Base-by-base conservation (phyloP, 345 rosid species). In the Eucalyptus sp. region DNA sequence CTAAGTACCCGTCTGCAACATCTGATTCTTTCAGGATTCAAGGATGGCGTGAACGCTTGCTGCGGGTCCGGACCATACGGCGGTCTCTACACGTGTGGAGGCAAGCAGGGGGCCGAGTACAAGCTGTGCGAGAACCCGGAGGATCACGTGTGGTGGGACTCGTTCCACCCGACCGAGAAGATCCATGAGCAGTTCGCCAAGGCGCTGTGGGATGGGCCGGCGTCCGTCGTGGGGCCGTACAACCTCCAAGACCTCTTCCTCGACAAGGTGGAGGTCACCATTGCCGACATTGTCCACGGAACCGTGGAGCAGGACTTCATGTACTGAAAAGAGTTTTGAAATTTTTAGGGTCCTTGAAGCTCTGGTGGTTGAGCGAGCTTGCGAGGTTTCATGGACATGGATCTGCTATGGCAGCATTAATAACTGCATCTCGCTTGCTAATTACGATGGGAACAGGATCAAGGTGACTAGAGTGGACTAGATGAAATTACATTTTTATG, bases 141-240 rank as follows among this genome's bases (percentile, higher is more conserved):
- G 41, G 92, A 91, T 4, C 52, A 92, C 41, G 71, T 95, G 25
- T 94, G 95, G 95, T 95, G 93, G 95, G 94, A 94, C 88, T 93
- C 95, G n/a, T 90, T 89, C 90, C 95, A 94, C 88, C 92, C 95
- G 50, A 91, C 94, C 7, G 93, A 95, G 56, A 87, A 89, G 66
- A 86, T 93, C 71, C 94, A 95, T 58, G 81, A 92, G 90, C 93
- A 92, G 86, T 13, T 90, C 46, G 94, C 95, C 8, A 89, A 91
- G 90, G 60, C 79, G n/a, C 86, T 92, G 5, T 92, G 95, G 96
- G 85, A 86, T 1, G 94, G 91, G 68, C 66, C 88, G 12, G 76
- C 91, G 37, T 48, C 86, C 4, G 71, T 86, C 10, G 94, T 90
- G 4, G 94, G 92, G 58, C 93, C 95, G 5, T 90, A 88, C 92